Percentiles rank a stretch among this genome's conserved stretches.
These are phyloP conservation scores for Sapria himalayana DNA, from an alignment of 345 rosid genomes.

Conservation along the genomic window DNA sequence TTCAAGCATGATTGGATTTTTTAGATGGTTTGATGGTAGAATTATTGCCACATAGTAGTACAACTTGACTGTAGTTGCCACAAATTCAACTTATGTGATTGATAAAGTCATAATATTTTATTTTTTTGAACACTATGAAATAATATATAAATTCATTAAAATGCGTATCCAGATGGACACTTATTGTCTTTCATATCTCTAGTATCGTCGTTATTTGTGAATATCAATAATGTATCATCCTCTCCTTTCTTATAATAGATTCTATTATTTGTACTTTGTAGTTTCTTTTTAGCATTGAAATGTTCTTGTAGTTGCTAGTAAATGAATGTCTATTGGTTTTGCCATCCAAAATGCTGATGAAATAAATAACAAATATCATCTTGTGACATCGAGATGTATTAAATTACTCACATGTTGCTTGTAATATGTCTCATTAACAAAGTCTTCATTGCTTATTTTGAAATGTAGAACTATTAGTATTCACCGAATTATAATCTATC, in stretches of 20 bases:
- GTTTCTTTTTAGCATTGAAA: background rate
- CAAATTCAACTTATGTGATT: too few relatives aligned
- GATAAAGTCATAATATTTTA: background rate
- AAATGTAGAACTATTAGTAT: background rate
- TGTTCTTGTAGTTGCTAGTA: background rate
- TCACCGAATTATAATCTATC: background rate
- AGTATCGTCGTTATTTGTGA: background rate
- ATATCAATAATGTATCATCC: background rate
- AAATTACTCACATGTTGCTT: background rate
- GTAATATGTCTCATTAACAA: background rate
- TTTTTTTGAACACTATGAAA: background rate
- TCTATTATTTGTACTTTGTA: background rate
- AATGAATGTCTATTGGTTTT: background rate
- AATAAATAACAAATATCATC: background rate
- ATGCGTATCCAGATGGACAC: background rate
- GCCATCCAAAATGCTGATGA: background rate
- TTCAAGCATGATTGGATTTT: constrained; percentile 1
- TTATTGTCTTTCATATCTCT: too few relatives aligned
- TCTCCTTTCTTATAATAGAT: too few relatives aligned
- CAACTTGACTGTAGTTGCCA: too few relatives aligned
- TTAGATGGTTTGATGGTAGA: background rate
- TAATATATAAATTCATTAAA: background rate
- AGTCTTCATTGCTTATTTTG: background rate
- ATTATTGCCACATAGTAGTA: background rate
- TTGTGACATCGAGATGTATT: background rate